phyloP scores from a whole-genome alignment of 1,284 basidiomycete genomes.

The Filobasidium uniguttulatum region DNA sequence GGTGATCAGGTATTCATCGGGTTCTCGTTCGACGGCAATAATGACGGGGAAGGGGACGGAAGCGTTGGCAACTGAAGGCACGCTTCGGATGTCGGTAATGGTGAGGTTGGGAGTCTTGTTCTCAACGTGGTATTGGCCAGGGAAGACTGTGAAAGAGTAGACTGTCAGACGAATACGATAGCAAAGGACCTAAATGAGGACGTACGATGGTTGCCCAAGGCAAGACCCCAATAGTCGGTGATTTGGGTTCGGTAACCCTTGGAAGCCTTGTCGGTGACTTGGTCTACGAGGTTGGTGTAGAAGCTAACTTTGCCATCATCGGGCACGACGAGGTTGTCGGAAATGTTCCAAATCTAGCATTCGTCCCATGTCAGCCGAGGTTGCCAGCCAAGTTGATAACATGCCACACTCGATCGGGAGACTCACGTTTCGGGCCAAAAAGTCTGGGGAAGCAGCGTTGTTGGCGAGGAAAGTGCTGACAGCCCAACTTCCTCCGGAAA shows the following conservation, averaged over 20 bases:
- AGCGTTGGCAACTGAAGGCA: conserved; percentile 21
- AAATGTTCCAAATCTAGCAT: conserved; percentile 35
- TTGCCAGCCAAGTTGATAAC: no score
- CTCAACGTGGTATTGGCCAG: conserved; percentile 24
- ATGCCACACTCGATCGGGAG: no score
- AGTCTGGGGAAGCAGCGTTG: conserved; percentile 24
- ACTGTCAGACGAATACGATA: background rate
- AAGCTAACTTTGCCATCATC: conserved; percentile 32
- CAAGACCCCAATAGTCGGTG: conserved; percentile 14
- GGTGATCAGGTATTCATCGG: conserved; percentile 34
- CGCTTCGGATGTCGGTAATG: conserved; percentile 21
- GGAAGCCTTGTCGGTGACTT: conserved; percentile 30
- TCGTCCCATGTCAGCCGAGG: no score
- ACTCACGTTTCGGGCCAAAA: conserved; percentile 28
- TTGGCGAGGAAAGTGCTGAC: conserved; percentile 32
- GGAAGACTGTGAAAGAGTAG: conserved; percentile 26
- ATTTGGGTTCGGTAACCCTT: conserved; percentile 33
- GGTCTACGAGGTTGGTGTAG: conserved; percentile 33
- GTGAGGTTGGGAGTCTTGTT: conserved; percentile 32
- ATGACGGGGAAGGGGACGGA: conserved; percentile 37
- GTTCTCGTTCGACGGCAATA: conserved; percentile 41
- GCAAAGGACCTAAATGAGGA: background rate
- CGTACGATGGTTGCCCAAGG: conserved; percentile 14
- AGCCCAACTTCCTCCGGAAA: conserved; percentile 35
- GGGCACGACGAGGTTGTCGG: conserved; percentile 38